Evolutionary conservation across 2,329 filamentous ascomycete genomes (phyloP).

Genomic region (Sphaerulina musiva): DNA sequence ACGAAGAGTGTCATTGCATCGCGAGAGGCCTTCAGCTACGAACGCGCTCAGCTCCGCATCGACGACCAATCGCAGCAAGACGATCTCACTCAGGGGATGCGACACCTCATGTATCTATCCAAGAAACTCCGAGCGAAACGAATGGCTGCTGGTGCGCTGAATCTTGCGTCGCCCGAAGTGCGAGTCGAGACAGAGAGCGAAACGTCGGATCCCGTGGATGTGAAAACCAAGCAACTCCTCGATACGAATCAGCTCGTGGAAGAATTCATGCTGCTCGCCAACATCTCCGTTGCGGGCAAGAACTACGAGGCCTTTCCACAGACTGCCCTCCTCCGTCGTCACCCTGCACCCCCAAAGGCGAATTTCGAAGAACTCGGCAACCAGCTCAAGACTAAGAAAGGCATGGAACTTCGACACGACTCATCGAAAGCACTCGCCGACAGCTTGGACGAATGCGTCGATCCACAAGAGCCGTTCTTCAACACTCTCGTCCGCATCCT

Average conservation of each 20-base stretch:
- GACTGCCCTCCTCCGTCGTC: constrained; percentile 85
- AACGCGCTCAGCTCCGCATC: constrained; percentile 88
- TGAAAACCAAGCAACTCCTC: constrained; percentile 88
- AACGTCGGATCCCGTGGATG: constrained; percentile 89
- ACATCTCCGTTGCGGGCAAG: constrained; percentile 84
- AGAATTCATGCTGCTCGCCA: constrained; percentile 98
- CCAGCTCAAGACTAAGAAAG: constrained; percentile 81
- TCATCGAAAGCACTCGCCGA: constrained; percentile 91
- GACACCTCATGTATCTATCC: constrained; percentile 76
- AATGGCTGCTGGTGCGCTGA: constrained; percentile 90
- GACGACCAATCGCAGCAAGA: constrained; percentile 84
- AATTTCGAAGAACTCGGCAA: constrained; percentile 93
- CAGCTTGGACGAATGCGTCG: constrained; percentile 78
- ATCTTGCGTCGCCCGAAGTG: constrained; percentile 95
- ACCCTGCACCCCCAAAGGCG: constrained; percentile 84
- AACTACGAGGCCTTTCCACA: constrained; percentile 91
- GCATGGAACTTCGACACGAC: constrained; percentile 71
- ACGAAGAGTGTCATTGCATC: constrained; percentile 98
- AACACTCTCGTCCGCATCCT: constrained; percentile 97
- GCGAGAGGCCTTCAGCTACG: constrained; percentile 94
- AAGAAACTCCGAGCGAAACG: constrained; percentile 92
- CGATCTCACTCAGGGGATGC: constrained; percentile 83
- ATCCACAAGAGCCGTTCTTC: constrained; percentile 82
- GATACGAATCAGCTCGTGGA: constrained; percentile 97
- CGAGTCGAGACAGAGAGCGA: constrained; percentile 93